phyloP scores from a whole-genome alignment of 2,329 filamentous ascomycete species.

The Penicillium sp. region DNA sequence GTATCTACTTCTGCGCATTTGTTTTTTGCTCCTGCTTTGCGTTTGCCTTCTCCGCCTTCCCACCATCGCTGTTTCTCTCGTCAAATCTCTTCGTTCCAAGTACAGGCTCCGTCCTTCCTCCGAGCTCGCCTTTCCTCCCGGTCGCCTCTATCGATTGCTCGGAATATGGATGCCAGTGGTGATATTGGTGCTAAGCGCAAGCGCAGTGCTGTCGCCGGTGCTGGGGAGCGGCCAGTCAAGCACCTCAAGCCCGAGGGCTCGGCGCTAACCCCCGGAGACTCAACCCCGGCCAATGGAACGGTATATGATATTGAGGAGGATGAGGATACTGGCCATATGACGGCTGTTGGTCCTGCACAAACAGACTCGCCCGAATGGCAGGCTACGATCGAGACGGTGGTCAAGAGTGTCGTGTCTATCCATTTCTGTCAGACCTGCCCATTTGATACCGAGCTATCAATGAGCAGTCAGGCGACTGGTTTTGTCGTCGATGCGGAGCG shows the following conservation, averaged over 20 bases:
- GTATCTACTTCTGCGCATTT: conserved; percentile 11
- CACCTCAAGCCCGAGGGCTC: conserved; percentile 49
- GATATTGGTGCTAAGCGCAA: conserved; percentile 52
- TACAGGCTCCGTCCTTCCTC: conserved; percentile 6
- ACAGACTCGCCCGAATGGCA: conserved; percentile 84
- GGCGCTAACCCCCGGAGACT: conserved; percentile 37
- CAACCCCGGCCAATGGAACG: conserved; percentile 41
- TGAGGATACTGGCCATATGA: conserved; percentile 43
- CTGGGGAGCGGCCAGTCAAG: conserved; percentile 51
- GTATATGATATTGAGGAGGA: conserved; percentile 44
- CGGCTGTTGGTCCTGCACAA: conserved; percentile 46
- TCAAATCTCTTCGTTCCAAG: conserved; percentile 11
- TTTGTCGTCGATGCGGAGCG: conserved; percentile 94
- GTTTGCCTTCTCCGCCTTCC: conserved; percentile 8
- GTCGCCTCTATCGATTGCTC: conserved; percentile 5
- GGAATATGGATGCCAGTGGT: conserved; percentile 48
- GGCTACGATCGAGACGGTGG: conserved; percentile 86
- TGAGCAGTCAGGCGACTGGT: conserved; percentile 92
- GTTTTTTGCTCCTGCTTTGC: conserved; percentile 7
- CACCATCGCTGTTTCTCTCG: conserved; percentile 8
- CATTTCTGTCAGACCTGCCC: conserved; percentile 97
- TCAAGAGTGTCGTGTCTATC: conserved; percentile 95
- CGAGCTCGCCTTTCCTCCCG: conserved; percentile 4
- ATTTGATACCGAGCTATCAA: conserved; percentile 92
- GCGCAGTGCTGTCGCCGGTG: conserved; percentile 48